Evolutionary conservation across 1,139 yeast genomes (phyloP), one percentile per base, ranked within the genome.

Genomic region (Candida glucosophila): DNA sequence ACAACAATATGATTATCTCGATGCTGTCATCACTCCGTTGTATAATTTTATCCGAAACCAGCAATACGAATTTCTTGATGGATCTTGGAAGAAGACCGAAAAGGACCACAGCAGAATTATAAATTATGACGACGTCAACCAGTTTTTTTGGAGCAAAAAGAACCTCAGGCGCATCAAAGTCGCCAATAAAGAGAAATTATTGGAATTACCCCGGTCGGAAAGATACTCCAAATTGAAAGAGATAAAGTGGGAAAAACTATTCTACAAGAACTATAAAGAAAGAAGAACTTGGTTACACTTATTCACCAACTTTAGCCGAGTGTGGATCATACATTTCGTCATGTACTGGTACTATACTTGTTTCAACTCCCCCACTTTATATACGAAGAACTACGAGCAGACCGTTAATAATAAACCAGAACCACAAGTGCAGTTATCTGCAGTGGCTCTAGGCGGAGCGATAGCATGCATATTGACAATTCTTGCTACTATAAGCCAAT

Each of bases 111-210:
- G 67, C 31, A 57, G 65, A 20, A 67, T 76, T 3, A 75, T 85
- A 34, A 95, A 95, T 0, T 85, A 85, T 43, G 95, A 85, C 48
- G 95, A 85, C 46, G 63, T 82, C 27, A 85, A 85, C 47, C 95
- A 80, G 44, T 59, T 79, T 13, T 85, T 85, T 44, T 85, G 95
- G 95, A 75, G 75, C 37, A 67, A 72, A 0, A 67, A 72, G 29
- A 83, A 85, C 0, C 49, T 85, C 8, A 55, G 61, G 25, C 55
- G 65, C 23, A 54, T 85, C 8, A 49, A 43, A 8, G 42, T 75
- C 6, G 36, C 41, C 3, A 61, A 69, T 23, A 67, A 66, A 1
- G 46, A 50, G 12, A 45, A 57, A 24, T 44, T 80, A 6, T 56
- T 73, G 22, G 69, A 63, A 25, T 35, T 67, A 5, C 59, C 67